Evolutionary conservation across 345 rosid genomes (phyloP), one percentile per base, ranked within the genome.

Genomic region (Chamaenerion angustifolium): DNA sequence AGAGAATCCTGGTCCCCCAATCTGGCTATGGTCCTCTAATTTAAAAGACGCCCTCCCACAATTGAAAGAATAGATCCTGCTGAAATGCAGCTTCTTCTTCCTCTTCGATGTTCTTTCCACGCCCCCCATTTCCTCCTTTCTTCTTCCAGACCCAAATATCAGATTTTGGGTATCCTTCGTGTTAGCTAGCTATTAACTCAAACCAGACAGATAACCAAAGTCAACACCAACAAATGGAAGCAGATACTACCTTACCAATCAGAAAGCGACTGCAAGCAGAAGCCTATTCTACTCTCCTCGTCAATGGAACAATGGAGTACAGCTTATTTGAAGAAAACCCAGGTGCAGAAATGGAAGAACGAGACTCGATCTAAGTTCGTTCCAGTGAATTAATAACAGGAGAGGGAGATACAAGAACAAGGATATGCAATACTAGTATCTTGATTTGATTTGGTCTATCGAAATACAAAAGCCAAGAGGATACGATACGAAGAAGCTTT

Each of bases 1-100:
- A 25, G 98, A 90, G 60, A 71, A 90, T 41, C 98, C 95, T 13
- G 88, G 84, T 46, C 81, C 66, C 44, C 94, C 95, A 47, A 90
- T 79, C 62, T 71, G 90, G 6, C 88, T 69, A 58, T 77, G 85
- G 57, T 81, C 98, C 48, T 80, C 82, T 55, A 31, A 31, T 31
- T 74, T 47, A 48, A 79, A 75, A 17, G 79, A 73, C 40, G 82
- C 56, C 58, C 59, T 74, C 3, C 78, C 73, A 42, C 95, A 77
- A 48, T 68, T 63, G 68, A 70, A 76, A 18, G 94, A 69, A 41
- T 81, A 85, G 63, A 90, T 75, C 72, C 75, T 90, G 71, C 95
- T 90, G 8, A 83, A 56, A 42, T 57, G 70, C 62, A 90, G 46
- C 63, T 31, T 31, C 37, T 31, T 31, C 37, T 59, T 81, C 49